phyloP scores from a whole-genome alignment of 2,329 filamentous ascomycete species.

The Microascus cirrosus region DNA sequence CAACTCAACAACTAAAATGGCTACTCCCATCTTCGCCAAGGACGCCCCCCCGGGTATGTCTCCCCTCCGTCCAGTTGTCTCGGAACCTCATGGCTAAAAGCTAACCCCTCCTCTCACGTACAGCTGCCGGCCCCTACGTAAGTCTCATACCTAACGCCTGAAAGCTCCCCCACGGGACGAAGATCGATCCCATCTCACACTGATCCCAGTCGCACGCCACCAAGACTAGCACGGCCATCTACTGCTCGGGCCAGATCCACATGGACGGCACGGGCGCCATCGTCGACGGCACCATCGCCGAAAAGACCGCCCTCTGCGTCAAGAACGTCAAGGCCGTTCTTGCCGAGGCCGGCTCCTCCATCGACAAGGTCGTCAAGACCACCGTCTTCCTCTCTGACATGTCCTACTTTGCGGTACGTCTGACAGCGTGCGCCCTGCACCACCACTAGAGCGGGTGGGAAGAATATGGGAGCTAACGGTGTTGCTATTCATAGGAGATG shows the following conservation, averaged over 20 bases:
- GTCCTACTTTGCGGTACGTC: conserved; percentile 62
- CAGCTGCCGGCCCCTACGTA: conserved; percentile 55
- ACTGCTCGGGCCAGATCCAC: conserved; percentile 66
- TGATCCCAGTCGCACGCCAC: conserved; percentile 48
- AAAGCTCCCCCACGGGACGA: not conserved
- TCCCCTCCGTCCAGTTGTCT: not conserved
- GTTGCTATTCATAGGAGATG: conserved; percentile 43
- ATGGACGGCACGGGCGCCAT: conserved; percentile 44
- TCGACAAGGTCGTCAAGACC: conserved; percentile 80
- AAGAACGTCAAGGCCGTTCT: conserved; percentile 79
- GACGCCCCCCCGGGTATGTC: conserved; percentile 47
- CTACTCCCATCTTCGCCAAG: conserved; percentile 38
- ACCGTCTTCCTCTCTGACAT: conserved; percentile 89
- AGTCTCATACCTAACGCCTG: conserved; percentile 14
- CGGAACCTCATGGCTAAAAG: not conserved
- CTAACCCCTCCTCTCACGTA: not conserved
- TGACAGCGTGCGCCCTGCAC: not conserved
- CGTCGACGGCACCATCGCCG: conserved; percentile 46
- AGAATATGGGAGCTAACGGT: not conserved
- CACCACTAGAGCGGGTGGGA: not conserved
- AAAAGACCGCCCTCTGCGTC: conserved; percentile 54
- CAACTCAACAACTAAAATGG: conserved; percentile 15
- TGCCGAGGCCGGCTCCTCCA: conserved; percentile 64
- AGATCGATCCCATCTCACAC: conserved; percentile 8
- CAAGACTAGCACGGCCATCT: conserved; percentile 54